A percentile compares a stretch with the other conserved stretches of the same genome.
Evolutionary conservation across 1,284 basidiomycete species (phyloP).

Genomic region (Ganoderma meredithae): DNA sequence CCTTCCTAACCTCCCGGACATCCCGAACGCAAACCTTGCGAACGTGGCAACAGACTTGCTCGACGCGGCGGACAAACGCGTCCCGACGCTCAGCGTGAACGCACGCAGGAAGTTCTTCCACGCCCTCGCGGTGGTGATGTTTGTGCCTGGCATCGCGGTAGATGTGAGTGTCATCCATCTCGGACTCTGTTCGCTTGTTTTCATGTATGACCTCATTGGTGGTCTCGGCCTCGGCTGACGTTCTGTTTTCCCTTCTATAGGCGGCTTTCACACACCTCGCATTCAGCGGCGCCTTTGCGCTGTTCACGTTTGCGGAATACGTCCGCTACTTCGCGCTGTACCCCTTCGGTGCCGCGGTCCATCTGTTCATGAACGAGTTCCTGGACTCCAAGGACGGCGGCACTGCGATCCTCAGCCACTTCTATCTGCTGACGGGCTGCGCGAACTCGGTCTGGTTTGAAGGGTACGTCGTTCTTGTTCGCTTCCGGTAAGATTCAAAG

Average conservation of each 20-base stretch:
- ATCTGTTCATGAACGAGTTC: constrained; percentile 98
- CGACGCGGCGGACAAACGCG: constrained; percentile 87
- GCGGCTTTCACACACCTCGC: constrained; percentile 96
- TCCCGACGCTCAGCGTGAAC: constrained; percentile 92
- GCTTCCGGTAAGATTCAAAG: not conserved
- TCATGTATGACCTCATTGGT: constrained; percentile 10
- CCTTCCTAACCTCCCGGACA: constrained; percentile 51
- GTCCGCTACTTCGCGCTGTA: constrained; percentile 98
- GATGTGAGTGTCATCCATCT: constrained; percentile 72
- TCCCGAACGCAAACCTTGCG: constrained; percentile 52
- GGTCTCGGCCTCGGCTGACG: constrained; percentile 11
- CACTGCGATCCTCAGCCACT: constrained; percentile 96
- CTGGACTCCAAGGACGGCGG: constrained; percentile 95
- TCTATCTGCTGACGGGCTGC: constrained; percentile 96
- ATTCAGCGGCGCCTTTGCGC: constrained; percentile 91
- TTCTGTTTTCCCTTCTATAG: constrained; percentile 49
- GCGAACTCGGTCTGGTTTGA: constrained; percentile 96
- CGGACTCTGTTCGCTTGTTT: not conserved
- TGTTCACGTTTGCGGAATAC: constrained; percentile 97
- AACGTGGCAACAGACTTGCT: constrained; percentile 83
- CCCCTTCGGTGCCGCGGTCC: constrained; percentile 93
- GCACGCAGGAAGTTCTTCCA: constrained; percentile 99
- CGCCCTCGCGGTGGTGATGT: constrained; percentile 94
- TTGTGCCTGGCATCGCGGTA: constrained; percentile 90
- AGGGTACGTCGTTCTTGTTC: constrained; percentile 61